A percentile compares a stretch with the other conserved stretches of the same genome.
Evolutionary conservation across 1,284 basidiomycete genomes (phyloP).

Genomic region (Tilletia walkeri): DNA sequence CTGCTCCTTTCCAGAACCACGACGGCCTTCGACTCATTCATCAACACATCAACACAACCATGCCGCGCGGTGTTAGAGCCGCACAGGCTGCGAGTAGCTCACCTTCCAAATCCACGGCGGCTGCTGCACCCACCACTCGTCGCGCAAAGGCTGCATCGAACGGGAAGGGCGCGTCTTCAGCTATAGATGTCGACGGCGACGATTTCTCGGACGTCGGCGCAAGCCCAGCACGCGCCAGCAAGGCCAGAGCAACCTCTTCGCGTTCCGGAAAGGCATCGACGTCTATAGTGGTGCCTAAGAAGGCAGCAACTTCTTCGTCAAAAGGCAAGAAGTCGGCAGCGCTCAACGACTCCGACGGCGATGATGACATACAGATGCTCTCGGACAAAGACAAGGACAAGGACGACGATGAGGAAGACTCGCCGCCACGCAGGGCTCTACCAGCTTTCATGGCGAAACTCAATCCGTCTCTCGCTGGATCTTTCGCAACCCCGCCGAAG

Average conservation of each 20-base stretch:
- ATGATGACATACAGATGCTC: not conserved
- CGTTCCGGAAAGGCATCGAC: not conserved
- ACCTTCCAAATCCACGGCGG: not conserved
- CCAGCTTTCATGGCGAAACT: slow-evolving; percentile 9
- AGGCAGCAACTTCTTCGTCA: not conserved
- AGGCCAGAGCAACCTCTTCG: not conserved
- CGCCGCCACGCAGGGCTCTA: not conserved
- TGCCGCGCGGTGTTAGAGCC: not conserved
- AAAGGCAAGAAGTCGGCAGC: not conserved
- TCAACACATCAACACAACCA: not conserved
- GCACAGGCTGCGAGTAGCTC: not conserved
- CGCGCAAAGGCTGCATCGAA: not conserved
- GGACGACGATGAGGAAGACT: not conserved
- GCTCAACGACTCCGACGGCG: not conserved
- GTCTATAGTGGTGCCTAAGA: not conserved
- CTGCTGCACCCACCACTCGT: not conserved
- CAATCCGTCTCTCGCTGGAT: not conserved
- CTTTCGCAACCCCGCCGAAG: not conserved
- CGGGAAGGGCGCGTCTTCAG: not conserved
- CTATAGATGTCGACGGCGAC: not conserved
- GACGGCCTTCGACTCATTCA: not conserved
- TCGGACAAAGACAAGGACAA: not conserved
- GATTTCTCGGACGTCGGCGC: not conserved
- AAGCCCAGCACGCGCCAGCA: not conserved
- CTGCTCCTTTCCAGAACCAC: not conserved